Evolutionary conservation across 2,329 filamentous ascomycete genomes (phyloP).

Genomic region (Epichloe elymi): DNA sequence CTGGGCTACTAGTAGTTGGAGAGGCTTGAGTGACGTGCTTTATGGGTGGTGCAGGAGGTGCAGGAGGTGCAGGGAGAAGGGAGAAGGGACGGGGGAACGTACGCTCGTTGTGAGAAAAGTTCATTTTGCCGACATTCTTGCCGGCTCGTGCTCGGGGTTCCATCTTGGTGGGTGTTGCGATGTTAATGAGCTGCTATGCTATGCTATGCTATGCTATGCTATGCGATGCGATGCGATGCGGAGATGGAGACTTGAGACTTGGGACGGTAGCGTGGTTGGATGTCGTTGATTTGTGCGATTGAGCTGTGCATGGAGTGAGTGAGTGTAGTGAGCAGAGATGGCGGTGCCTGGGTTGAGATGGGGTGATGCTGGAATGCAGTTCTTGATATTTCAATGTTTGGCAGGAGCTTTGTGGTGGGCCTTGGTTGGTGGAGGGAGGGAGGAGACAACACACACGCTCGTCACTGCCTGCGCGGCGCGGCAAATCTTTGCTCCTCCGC

Average conservation of each 20-base stretch:
- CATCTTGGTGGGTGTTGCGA: conserved; percentile 27
- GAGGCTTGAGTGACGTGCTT: neutral
- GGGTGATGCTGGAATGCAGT: no score
- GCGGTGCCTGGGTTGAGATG: no score
- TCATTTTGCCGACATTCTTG: conserved; percentile 73
- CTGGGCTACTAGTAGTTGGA: conserved; percentile 42
- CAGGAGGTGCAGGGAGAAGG: neutral
- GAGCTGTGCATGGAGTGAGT: no score
- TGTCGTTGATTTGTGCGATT: no score
- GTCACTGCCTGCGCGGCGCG: conserved; percentile 7
- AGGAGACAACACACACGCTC: neutral
- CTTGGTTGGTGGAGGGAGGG: no score
- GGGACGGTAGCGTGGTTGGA: no score
- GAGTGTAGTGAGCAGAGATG: no score
- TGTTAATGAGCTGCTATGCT: conserved; percentile 15
- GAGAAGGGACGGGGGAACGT: conserved; percentile 16
- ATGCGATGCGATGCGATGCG: no score
- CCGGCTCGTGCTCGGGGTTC: conserved; percentile 66
- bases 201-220: no score
- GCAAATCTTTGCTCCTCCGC: conserved; percentile 24
- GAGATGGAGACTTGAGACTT: no score
- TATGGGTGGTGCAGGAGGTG: neutral
- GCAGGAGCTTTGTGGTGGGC: no score
- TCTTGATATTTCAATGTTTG: no score
- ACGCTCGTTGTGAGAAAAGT: conserved; percentile 63